Percentiles rank a stretch among this genome's conserved stretches.
phyloP scores from a whole-genome alignment of 768 basidiomycete species.

The Auriculariales sp. region DNA sequence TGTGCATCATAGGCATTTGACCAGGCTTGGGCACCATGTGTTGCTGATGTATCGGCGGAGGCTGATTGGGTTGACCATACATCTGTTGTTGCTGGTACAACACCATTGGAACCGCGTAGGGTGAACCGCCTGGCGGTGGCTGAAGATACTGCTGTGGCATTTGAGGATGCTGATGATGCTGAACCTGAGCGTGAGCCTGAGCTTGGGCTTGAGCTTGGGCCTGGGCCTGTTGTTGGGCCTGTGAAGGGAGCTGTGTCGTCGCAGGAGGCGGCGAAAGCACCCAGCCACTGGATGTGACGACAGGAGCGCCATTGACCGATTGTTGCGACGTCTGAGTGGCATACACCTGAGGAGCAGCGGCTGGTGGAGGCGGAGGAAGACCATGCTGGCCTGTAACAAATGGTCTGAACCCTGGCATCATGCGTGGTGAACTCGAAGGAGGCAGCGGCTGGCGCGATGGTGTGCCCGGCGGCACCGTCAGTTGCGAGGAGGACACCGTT shows the following conservation, averaged over 20 bases:
- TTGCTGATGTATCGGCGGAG: neutral
- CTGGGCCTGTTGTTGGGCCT: neutral
- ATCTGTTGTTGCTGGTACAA: too few relatives aligned
- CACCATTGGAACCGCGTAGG: conserved; percentile 55
- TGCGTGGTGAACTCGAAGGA: neutral
- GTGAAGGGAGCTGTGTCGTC: too few relatives aligned
- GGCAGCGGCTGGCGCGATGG: conserved; percentile 5
- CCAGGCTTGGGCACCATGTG: neutral
- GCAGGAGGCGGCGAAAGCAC: too few relatives aligned
- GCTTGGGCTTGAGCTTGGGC: neutral
- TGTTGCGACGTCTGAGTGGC: neutral
- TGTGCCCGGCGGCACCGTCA: conserved; percentile 5
- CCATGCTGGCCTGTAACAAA: neutral
- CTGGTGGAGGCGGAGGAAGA: neutral
- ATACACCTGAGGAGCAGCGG: neutral
- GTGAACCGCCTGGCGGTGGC: conserved; percentile 21
- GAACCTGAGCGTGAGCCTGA: neutral
- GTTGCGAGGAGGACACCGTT: conserved; percentile 29
- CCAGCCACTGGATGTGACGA: too few relatives aligned
- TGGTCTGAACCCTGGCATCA: neutral
- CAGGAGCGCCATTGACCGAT: too few relatives aligned
- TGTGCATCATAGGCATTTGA: neutral
- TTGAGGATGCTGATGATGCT: conserved; percentile 14
- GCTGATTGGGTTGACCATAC: too few relatives aligned
- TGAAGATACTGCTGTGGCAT: conserved; percentile 4